Evolutionary conservation across 164 flowering plant genomes (phyloP).

Genomic region (Vitis vinifera): ASM3070453v1 NC_081822.1:3736001-3736500

Average conservation of each 20-base stretch:
- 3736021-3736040: no score
- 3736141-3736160: slow-evolving; percentile 6
- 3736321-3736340: neutral
- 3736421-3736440: no score
- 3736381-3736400: no score
- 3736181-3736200: slow-evolving; percentile 78
- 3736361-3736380: neutral
- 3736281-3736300: slow-evolving; percentile 93
- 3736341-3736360: neutral
- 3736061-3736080: neutral
- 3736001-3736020: neutral
- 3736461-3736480: no score
- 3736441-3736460: no score
- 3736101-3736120: neutral
- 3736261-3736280: slow-evolving; percentile 74
- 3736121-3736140: neutral
- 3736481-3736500: no score
- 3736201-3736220: slow-evolving; percentile 67
- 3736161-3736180: slow-evolving; percentile 69
- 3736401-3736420: no score
- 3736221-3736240: slow-evolving; percentile 85
- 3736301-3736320: slow-evolving; percentile 51
- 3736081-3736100: neutral
- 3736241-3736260: slow-evolving; percentile 95
- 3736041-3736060: neutral